These are phyloP conservation scores for Bidens hawaiensis DNA, from an alignment of 140 eudicot species.

Conservation along the genomic window DNA sequence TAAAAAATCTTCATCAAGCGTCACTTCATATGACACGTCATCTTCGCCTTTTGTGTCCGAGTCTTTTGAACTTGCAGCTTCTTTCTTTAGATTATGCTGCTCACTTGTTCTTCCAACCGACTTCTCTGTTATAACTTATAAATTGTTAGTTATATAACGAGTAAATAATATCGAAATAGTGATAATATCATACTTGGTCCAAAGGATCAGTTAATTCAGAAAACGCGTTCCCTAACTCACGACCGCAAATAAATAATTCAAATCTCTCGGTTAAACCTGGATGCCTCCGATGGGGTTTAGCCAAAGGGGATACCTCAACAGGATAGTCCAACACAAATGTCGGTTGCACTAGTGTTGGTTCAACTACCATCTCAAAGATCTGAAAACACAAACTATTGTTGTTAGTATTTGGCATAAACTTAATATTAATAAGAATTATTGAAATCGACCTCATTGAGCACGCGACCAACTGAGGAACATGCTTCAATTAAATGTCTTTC, in stretches of 20 bases:
- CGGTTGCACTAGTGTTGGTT: slow-evolving; percentile 79
- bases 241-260: slow-evolving; percentile 90
- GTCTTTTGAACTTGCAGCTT: neutral
- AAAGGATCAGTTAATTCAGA: neutral
- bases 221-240: slow-evolving; percentile 78
- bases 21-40: slow-evolving; percentile 52
- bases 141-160: neutral
- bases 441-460: slow-evolving; percentile 72
- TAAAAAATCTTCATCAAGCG: slow-evolving; percentile 81
- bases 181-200: no score
- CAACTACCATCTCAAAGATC: slow-evolving; percentile 85
- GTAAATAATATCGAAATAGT: no score
- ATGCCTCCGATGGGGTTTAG: slow-evolving; percentile 89
- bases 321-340: slow-evolving; percentile 96
- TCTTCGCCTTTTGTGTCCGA: slow-evolving; percentile 32
- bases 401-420: neutral
- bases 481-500: slow-evolving; percentile 51
- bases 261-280: slow-evolving; percentile 94
- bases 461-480: slow-evolving; percentile 73
- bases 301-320: slow-evolving; percentile 87
- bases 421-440: neutral
- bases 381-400: slow-evolving; percentile 16
- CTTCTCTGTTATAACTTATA: neutral
- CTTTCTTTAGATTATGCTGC: neutral
- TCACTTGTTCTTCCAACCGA: neutral